A percentile compares a stretch with the other conserved stretches of the same genome.
phyloP scores from a whole-genome alignment of 2,329 filamentous ascomycete genomes.

The Fusarium sp. region DNA sequence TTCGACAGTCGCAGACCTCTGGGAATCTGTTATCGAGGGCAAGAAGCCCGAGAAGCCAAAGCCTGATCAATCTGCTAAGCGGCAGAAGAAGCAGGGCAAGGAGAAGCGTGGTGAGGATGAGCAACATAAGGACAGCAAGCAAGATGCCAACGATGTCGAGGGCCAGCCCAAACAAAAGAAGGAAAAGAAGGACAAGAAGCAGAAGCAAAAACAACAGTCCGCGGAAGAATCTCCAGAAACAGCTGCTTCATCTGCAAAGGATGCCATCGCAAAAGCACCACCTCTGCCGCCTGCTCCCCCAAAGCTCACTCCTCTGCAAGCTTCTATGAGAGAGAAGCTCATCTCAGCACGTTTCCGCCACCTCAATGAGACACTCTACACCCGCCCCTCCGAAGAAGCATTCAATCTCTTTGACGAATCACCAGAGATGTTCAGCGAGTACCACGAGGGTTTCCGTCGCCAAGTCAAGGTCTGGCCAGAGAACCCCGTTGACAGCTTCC shows the following conservation, averaged over 20 bases:
- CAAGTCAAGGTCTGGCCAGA: slow-evolving; percentile 97
- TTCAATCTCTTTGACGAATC: slow-evolving; percentile 82
- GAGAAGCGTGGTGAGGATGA: slow-evolving; percentile 39
- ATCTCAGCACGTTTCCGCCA: slow-evolving; percentile 95
- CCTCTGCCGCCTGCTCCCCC: slow-evolving; percentile 54
- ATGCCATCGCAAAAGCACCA: slow-evolving; percentile 35
- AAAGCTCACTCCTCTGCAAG: slow-evolving; percentile 90
- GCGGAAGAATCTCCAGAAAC: slow-evolving; percentile 27
- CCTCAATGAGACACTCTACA: slow-evolving; percentile 96
- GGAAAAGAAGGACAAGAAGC: slow-evolving; percentile 51
- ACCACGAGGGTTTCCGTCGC: slow-evolving; percentile 94
- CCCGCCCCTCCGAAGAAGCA: slow-evolving; percentile 84
- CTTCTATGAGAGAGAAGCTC: slow-evolving; percentile 93
- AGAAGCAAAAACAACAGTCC: slow-evolving; percentile 33
- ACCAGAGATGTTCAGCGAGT: slow-evolving; percentile 94
- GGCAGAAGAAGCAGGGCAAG: slow-evolving; percentile 48
- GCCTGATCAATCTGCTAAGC: slow-evolving; percentile 46
- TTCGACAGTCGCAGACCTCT: slow-evolving; percentile 79
- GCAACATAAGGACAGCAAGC: slow-evolving; percentile 32
- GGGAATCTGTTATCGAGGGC: slow-evolving; percentile 80
- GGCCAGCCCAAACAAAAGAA: slow-evolving; percentile 45
- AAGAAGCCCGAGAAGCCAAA: slow-evolving; percentile 53
- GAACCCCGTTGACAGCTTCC: slow-evolving; percentile 92
- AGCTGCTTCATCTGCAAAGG: slow-evolving; percentile 30
- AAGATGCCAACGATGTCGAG: slow-evolving; percentile 24